Evolutionary conservation across 495 filamentous ascomycete species (phyloP).

Genomic region (Penicillium crystallinum): DNA sequence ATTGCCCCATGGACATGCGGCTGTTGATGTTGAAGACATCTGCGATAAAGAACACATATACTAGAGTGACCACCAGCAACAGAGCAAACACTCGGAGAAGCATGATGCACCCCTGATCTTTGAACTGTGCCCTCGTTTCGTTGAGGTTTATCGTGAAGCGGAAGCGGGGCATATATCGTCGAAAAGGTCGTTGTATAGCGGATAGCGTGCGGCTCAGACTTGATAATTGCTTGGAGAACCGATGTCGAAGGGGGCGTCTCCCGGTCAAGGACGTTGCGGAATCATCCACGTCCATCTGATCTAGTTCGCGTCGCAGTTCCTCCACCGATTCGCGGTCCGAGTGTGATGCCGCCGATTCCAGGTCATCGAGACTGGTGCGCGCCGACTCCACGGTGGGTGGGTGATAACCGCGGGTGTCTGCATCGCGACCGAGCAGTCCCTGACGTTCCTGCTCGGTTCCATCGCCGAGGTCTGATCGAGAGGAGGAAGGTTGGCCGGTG

Average conservation of each 20-base stretch:
- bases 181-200: slow-evolving; percentile 50
- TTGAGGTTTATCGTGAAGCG: slow-evolving; percentile 32
- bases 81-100: slow-evolving; percentile 68
- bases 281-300: slow-evolving; percentile 87
- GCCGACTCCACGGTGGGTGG: slow-evolving; percentile 71
- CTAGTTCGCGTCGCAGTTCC: slow-evolving; percentile 69
- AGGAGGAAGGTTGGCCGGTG: slow-evolving; percentile 55
- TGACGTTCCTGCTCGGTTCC: slow-evolving; percentile 60
- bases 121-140: slow-evolving; percentile 24
- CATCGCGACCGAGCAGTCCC: slow-evolving; percentile 45
- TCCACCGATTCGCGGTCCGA: slow-evolving; percentile 50
- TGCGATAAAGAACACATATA: slow-evolving; percentile 81
- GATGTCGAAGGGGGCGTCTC: slow-evolving; percentile 36
- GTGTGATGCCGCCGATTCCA: slow-evolving; percentile 38
- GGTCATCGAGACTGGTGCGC: slow-evolving; percentile 56
- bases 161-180: slow-evolving; percentile 42
- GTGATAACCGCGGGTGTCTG: slow-evolving; percentile 54
- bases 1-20: slow-evolving; percentile 37
- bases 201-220: slow-evolving; percentile 51
- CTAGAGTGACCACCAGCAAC: slow-evolving; percentile 63
- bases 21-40: slow-evolving; percentile 61
- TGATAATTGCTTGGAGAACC: slow-evolving; percentile 52
- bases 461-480: slow-evolving; percentile 56
- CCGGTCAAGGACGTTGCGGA: slow-evolving; percentile 43
- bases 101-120: slow-evolving; percentile 50